phyloP scores from a whole-genome alignment of 495 filamentous ascomycete genomes.

The Daldinia loculata region DNA sequence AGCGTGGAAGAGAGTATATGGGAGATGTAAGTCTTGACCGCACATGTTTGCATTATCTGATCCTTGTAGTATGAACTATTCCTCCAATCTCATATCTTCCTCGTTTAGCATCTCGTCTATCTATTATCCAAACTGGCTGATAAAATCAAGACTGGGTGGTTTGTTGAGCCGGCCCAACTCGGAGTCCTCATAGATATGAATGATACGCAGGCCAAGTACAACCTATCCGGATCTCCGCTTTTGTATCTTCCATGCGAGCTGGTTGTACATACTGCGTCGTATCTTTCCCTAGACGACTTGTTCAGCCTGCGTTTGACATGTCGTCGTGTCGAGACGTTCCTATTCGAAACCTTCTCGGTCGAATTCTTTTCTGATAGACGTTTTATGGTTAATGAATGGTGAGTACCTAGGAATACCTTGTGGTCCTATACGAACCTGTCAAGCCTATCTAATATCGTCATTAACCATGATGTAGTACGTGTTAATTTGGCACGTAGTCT shows the following conservation, averaged over 20 bases:
- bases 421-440: neutral
- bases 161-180: conserved; percentile 6
- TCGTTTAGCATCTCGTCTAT: neutral
- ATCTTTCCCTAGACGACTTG: conserved; percentile 32
- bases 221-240: conserved; percentile 31
- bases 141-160: neutral
- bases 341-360: conserved; percentile 50
- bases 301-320: conserved; percentile 50
- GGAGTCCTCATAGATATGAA: conserved; percentile 11
- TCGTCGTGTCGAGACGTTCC: conserved; percentile 47
- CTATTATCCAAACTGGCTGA: neutral
- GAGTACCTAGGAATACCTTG: conserved; percentile 7
- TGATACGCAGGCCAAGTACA: conserved; percentile 29
- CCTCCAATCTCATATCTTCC: neutral
- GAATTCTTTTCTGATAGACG: conserved; percentile 57
- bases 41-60: neutral
- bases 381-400: conserved; percentile 53
- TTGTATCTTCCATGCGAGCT: conserved; percentile 40
- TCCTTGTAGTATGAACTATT: neutral
- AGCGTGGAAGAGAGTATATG: neutral
- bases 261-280: conserved; percentile 34
- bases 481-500: neutral
- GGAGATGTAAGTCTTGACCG: neutral
- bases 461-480: conserved; percentile 28
- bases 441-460: neutral